phyloP scores from a whole-genome alignment of 768 basidiomycete species.

The Tephrocybe sp. region DNA sequence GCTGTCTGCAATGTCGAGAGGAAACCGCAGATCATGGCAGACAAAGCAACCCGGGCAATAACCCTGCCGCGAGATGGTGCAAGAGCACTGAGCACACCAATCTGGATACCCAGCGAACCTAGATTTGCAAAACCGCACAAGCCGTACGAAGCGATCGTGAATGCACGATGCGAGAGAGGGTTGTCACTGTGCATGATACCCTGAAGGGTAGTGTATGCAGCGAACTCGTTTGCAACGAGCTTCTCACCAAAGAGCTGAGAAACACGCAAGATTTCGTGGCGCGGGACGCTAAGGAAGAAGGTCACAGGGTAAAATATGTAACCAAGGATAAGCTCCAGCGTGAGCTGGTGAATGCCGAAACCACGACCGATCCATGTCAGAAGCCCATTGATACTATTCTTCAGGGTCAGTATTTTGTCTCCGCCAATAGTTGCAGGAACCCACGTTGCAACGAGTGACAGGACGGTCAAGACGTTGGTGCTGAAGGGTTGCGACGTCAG shows the following conservation, averaged over 20 bases:
- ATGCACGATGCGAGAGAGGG: conserved; percentile 70
- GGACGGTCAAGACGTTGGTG: conserved; percentile 80
- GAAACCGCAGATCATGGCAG: conserved; percentile 37
- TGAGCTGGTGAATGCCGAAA: conserved; percentile 79
- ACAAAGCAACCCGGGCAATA: conserved; percentile 67
- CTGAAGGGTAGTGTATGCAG: conserved; percentile 66
- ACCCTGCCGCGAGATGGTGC: conserved; percentile 56
- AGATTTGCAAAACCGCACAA: conserved; percentile 92
- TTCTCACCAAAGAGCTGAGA: conserved; percentile 83
- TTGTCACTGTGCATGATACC: conserved; percentile 38
- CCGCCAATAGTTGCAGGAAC: conserved; percentile 11
- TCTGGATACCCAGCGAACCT: conserved; percentile 81
- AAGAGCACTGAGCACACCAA: conserved; percentile 44
- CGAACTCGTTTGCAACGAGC: conserved; percentile 85
- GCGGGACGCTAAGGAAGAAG: conserved; percentile 80
- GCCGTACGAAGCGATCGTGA: conserved; percentile 81
- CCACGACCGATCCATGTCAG: conserved; percentile 88
- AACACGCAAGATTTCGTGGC: conserved; percentile 76
- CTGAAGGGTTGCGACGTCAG: conserved; percentile 30
- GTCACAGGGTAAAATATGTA: conserved; percentile 89
- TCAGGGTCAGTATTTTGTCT: not conserved
- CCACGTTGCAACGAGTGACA: conserved; percentile 70
- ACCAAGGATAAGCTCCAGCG: conserved; percentile 79
- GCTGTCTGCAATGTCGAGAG: conserved; percentile 32
- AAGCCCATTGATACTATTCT: conserved; percentile 63